Evolutionary conservation across 2,329 filamentous ascomycete genomes (phyloP), one percentile per base, ranked within the genome.

Genomic region (Venturia pyrina): DNA sequence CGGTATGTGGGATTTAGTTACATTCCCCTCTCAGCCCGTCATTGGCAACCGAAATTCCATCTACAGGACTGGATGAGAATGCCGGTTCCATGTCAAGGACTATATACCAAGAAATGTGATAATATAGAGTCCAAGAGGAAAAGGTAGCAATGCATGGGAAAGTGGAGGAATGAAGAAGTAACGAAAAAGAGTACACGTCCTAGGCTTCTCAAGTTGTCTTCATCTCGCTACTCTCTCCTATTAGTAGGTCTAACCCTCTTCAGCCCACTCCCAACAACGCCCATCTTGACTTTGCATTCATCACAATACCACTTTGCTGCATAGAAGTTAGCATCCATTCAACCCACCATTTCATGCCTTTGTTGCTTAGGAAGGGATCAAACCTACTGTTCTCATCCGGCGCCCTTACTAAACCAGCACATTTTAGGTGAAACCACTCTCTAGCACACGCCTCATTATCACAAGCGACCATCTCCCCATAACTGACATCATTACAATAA

Each of bases 351-450:
- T 5, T 59, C 21, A 28, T 34, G 11, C 5, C 50, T 28, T 28
- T 7, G 2, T 17, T 3, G 34, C 34, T 19, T 8, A 21, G n/a
- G n/a, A 32, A 28, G 41, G 4, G 21, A 8, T 1, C 8, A 17
- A 15, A 72, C 71, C 70, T 65, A 72, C 77, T 74, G 37, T 81
- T 82, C 67, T 83, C 82, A 61, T 79, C 78, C 0, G 86, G 86
- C 69, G 85, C 82, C 70, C 83, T 82, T 56, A 81, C 84, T 70
- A 88, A 76, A 24, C 84, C 83, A 63, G 87, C 84, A 70, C 86
- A 88, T 50, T 81, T 83, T 73, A 87, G 81, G 78, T 88, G 86
- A 74, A 88, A 88, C 86, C 86, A 88, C 72, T 88, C 85, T 68
- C 84, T 82, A 15, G 82, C 81, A 75, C 86, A 88, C 66, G 80